phyloP scores from a whole-genome alignment of 352 stramenopile genomes.

The Globisporangium recalcitrans region DNA sequence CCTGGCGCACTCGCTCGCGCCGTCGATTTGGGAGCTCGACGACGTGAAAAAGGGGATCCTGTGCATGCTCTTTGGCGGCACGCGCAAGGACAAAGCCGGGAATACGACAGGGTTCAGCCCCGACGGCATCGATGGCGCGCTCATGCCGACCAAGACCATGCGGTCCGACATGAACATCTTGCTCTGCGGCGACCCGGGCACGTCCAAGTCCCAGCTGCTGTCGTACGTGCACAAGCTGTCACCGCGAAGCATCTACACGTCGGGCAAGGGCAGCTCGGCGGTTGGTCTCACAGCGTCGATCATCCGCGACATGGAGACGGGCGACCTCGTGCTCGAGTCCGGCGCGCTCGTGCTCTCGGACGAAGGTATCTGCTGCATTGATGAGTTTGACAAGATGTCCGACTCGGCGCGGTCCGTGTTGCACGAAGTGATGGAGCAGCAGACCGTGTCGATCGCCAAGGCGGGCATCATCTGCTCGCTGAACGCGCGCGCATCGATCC shows the following conservation, averaged over 20 bases:
- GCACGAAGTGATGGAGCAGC: conserved; percentile 99
- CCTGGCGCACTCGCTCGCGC: conserved; percentile 71
- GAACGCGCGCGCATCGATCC: conserved; percentile 91
- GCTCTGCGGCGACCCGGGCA: conserved; percentile 97
- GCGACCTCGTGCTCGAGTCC: conserved; percentile 96
- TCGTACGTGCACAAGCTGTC: conserved; percentile 95
- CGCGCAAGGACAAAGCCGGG: conserved; percentile 66
- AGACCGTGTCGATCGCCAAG: conserved; percentile 98
- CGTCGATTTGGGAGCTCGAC: conserved; percentile 93
- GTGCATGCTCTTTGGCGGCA: conserved; percentile 98
- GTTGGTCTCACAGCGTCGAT: conserved; percentile 98
- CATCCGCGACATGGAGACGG: conserved; percentile 96
- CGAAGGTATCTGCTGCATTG: conserved; percentile 98
- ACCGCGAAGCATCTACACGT: conserved; percentile 98
- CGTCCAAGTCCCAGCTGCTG: conserved; percentile 98
- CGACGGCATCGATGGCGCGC: conserved; percentile 35
- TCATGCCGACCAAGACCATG: conserved; percentile 58
- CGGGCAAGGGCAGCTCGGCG: conserved; percentile 95
- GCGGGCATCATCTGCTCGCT: conserved; percentile 93
- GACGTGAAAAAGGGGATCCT: conserved; percentile 99
- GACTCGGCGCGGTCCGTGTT: conserved; percentile 96
- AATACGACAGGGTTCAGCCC: conserved; percentile 13
- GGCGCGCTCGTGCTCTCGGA: conserved; percentile 96
- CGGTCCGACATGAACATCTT: conserved; percentile 98
- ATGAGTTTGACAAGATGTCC: conserved; percentile 99